phyloP scores from a whole-genome alignment of 129 eudicot genomes.

The Artemisia annua region DNA sequence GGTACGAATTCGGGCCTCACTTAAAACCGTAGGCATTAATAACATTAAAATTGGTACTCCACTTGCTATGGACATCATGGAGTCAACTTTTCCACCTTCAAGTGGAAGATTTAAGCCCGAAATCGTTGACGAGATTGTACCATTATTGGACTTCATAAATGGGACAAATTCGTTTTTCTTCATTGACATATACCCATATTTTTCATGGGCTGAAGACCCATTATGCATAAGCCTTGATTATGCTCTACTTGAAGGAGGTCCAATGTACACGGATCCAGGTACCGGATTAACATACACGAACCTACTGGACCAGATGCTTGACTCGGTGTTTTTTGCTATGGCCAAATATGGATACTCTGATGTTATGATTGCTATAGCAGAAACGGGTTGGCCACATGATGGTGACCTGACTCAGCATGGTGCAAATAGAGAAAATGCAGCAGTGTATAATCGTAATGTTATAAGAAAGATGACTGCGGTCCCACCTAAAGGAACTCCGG shows the following conservation, averaged over 20 bases:
- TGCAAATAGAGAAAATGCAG: constrained; percentile 74
- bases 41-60: constrained; percentile 72
- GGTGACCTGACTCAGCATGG: constrained; percentile 69
- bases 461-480: constrained; percentile 43
- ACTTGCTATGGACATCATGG: constrained; percentile 71
- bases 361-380: constrained; percentile 53
- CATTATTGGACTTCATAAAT: constrained; percentile 49
- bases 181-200: constrained; percentile 63
- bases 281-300: constrained; percentile 64
- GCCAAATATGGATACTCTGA: constrained; percentile 46
- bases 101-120: constrained; percentile 46
- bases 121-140: constrained; percentile 29
- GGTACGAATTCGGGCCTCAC: constrained; percentile 42
- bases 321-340: constrained; percentile 79
- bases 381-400: constrained; percentile 87
- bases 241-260: constrained; percentile 44
- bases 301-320: constrained; percentile 84
- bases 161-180: constrained; percentile 48
- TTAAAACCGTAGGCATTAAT: constrained; percentile 40
- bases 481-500: constrained; percentile 73
- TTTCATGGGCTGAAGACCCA: constrained; percentile 47
- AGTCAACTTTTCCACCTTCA: constrained; percentile 64
- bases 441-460: constrained; percentile 60
- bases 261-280: constrained; percentile 40
- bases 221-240: constrained; percentile 42